phyloP scores from a whole-genome alignment of 2,329 filamentous ascomycete genomes.

The Alternaria metachromatica region DNA sequence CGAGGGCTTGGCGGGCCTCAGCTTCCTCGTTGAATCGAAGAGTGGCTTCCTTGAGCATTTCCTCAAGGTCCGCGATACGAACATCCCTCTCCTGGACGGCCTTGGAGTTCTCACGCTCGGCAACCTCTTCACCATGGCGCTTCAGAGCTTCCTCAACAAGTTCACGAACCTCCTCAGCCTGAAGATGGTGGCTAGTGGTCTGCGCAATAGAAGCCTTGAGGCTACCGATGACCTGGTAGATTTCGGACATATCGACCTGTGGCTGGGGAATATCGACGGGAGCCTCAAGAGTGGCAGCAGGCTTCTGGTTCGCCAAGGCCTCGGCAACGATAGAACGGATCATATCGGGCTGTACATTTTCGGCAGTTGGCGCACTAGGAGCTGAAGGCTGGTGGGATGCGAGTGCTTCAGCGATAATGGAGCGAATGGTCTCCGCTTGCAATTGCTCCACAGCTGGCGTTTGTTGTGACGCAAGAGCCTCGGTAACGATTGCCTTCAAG shows the following conservation, averaged over 20 bases:
- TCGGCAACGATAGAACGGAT: conserved; percentile 46
- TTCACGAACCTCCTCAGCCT: conserved; percentile 53
- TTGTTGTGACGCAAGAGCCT: conserved; percentile 62
- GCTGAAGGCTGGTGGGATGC: conserved; percentile 29
- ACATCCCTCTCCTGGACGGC: conserved; percentile 41
- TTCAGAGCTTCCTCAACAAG: conserved; percentile 47
- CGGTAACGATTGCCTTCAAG: conserved; percentile 64
- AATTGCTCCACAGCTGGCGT: conserved; percentile 21
- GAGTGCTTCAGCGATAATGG: conserved; percentile 38
- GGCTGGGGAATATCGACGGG: conserved; percentile 46
- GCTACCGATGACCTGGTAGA: conserved; percentile 56
- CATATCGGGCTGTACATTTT: conserved; percentile 41
- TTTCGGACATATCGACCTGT: conserved; percentile 49
- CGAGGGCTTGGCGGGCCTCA: conserved; percentile 51
- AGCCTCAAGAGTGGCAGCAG: conserved; percentile 35
- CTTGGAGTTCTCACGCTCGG: conserved; percentile 38
- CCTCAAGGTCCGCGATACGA: conserved; percentile 46
- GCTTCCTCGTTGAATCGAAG: conserved; percentile 49
- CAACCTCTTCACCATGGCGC: conserved; percentile 40
- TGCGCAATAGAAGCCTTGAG: conserved; percentile 57
- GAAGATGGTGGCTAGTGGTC: conserved; percentile 53
- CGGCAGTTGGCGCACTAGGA: conserved; percentile 24
- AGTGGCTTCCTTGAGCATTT: conserved; percentile 43
- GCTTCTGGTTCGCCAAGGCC: conserved; percentile 41
- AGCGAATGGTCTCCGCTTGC: conserved; percentile 34